phyloP scores from a whole-genome alignment of 2,329 filamentous ascomycete species.

The Paradendryphiella salina region DNA sequence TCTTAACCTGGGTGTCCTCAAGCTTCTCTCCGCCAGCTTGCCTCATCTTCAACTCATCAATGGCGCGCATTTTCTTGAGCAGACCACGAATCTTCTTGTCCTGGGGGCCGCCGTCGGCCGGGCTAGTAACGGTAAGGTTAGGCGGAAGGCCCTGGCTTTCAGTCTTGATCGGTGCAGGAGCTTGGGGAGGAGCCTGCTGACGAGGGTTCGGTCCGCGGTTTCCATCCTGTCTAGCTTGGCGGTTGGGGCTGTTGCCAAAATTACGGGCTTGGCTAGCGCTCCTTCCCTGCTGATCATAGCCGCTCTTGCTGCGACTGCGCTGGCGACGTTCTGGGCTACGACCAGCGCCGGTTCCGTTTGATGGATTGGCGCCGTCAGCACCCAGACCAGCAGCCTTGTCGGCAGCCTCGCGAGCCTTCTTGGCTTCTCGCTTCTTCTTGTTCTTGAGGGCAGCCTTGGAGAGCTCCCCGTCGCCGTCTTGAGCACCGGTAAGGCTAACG shows the following conservation, averaged over 20 bases:
- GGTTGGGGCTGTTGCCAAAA: constrained; percentile 40
- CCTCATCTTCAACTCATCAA: constrained; percentile 97
- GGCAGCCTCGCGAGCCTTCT: constrained; percentile 83
- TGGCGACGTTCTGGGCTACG: constrained; percentile 70
- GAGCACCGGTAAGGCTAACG: constrained; percentile 66
- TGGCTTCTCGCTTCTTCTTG: constrained; percentile 96
- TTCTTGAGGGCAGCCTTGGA: constrained; percentile 90
- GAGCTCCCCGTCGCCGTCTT: constrained; percentile 69
- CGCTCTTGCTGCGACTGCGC: constrained; percentile 54
- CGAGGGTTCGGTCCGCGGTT: constrained; percentile 31
- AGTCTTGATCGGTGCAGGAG: constrained; percentile 37
- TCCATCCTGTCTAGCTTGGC: constrained; percentile 36
- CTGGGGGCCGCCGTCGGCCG: constrained; percentile 64
- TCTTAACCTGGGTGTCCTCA: constrained; percentile 97
- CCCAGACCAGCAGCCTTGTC: constrained; percentile 49
- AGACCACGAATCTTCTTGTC: constrained; percentile 94
- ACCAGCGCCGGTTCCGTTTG: constrained; percentile 41
- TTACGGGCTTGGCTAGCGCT: constrained; percentile 41
- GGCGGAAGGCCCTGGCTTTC: constrained; percentile 46
- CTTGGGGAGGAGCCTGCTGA: constrained; percentile 23
- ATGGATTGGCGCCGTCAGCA: constrained; percentile 35
- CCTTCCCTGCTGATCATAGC: constrained; percentile 31
- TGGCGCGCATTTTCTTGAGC: constrained; percentile 95
- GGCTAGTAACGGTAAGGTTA: constrained; percentile 58
- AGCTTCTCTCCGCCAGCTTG: constrained; percentile 92